These are phyloP conservation scores for Powellomyces hirtus DNA, from an alignment of 192 early-diverging fungal species.

Conservation along the genomic window DNA sequence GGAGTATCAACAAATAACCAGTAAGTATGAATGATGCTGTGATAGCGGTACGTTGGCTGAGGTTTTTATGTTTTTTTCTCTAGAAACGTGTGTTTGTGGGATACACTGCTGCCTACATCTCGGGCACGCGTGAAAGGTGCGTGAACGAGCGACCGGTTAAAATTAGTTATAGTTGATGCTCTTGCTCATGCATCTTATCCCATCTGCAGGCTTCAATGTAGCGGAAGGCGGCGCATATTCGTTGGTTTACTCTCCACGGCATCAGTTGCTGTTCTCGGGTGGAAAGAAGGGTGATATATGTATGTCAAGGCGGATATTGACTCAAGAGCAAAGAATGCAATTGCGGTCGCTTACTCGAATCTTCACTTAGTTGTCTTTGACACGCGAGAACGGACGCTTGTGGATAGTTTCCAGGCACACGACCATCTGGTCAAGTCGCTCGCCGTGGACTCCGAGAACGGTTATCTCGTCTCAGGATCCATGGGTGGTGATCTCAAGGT, in stretches of 20 bases:
- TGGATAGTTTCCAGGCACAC: constrained; percentile 72
- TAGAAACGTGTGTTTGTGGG: constrained; percentile 74
- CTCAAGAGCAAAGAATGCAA: neutral
- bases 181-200: too few relatives aligned
- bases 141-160: neutral
- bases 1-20: constrained; percentile 55
- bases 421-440: constrained; percentile 65
- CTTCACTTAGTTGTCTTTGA: constrained; percentile 53
- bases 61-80: too few relatives aligned
- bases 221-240: constrained; percentile 68
- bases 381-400: constrained; percentile 58
- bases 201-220: constrained; percentile 49
- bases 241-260: constrained; percentile 56
- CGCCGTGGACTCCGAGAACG: constrained; percentile 56
- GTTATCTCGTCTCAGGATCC: constrained; percentile 64
- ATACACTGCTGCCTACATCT: constrained; percentile 67
- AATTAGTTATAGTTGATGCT: too few relatives aligned
- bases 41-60: too few relatives aligned
- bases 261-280: constrained; percentile 68
- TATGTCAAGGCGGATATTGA: constrained; percentile 46
- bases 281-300: constrained; percentile 74
- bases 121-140: constrained; percentile 54
- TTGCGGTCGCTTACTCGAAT: neutral
- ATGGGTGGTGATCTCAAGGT: constrained; percentile 54
- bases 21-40: constrained; percentile 26